These are phyloP conservation scores for Pezicula radicicola DNA, from an alignment of 2,329 filamentous ascomycete species.

Conservation along the genomic window DNA sequence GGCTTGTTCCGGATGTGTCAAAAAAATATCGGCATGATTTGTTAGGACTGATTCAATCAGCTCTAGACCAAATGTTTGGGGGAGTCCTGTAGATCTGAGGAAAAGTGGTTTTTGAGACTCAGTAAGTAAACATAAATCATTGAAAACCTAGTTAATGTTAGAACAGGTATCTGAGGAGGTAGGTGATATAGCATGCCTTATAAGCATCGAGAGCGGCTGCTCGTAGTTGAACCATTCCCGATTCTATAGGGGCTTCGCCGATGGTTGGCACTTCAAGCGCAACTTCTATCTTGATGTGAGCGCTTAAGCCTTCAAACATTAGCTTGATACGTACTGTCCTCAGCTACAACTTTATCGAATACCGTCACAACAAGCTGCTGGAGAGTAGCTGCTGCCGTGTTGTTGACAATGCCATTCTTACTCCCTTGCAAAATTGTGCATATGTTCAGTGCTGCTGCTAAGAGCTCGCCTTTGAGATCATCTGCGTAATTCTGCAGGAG, in stretches of 20 bases:
- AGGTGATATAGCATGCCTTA: slow-evolving; percentile 44
- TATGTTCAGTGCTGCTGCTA: slow-evolving; percentile 82
- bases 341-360: slow-evolving; percentile 83
- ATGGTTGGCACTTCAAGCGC: slow-evolving; percentile 52
- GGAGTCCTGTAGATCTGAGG: slow-evolving; percentile 73
- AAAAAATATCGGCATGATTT: slow-evolving; percentile 80
- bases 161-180: no score
- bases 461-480: slow-evolving; percentile 75
- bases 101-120: slow-evolving; percentile 83
- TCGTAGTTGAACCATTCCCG: slow-evolving; percentile 63
- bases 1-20: slow-evolving; percentile 74
- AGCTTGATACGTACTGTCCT: slow-evolving; percentile 63
- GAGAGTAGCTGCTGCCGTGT: slow-evolving; percentile 92
- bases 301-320: slow-evolving; percentile 10
- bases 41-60: slow-evolving; percentile 87
- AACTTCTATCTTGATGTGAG: slow-evolving; percentile 22
- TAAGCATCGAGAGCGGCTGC: slow-evolving; percentile 84
- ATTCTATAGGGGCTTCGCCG: slow-evolving; percentile 64
- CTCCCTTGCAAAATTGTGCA: slow-evolving; percentile 88
- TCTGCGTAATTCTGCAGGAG: slow-evolving; percentile 85
- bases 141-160: slow-evolving; percentile 60
- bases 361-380: slow-evolving; percentile 91
- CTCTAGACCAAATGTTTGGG: slow-evolving; percentile 83
- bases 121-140: slow-evolving; percentile 84
- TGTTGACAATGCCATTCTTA: slow-evolving; percentile 91